Conservation (phyloP, 148 eudicot genomes). For the Chenopodium quinoa region DNA sequence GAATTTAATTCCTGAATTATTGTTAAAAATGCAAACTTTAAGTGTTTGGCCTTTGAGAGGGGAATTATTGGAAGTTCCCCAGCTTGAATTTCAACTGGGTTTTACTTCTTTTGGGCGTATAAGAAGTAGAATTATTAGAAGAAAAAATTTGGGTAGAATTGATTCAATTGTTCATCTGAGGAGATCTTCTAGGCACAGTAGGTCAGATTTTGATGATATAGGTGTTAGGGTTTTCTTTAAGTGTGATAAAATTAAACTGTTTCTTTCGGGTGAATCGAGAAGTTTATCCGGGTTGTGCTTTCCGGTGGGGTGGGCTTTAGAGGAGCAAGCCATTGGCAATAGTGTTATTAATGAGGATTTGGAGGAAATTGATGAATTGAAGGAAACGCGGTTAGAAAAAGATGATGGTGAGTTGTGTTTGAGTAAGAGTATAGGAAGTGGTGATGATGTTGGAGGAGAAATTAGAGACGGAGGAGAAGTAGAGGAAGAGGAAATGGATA, state of each 20-base stretch:
- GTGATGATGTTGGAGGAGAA: slow-evolving; percentile 12
- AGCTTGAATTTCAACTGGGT: slow-evolving; percentile 40
- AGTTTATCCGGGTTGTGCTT: slow-evolving; percentile 25
- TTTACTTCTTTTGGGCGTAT: slow-evolving; percentile 30
- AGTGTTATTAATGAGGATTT: slow-evolving; percentile 33
- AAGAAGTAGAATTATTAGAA: slow-evolving; percentile 28
- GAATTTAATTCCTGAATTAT: neutral
- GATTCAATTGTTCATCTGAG: slow-evolving; percentile 15
- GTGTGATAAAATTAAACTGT: slow-evolving; percentile 14
- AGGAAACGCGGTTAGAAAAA: slow-evolving; percentile 19
- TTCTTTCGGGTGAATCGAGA: slow-evolving; percentile 20
- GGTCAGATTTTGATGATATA: slow-evolving; percentile 24
- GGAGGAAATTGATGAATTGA: slow-evolving; percentile 24
- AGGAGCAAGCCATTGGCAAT: slow-evolving; percentile 39
- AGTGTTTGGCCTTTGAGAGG: slow-evolving; percentile 50
- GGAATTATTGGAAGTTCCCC: slow-evolving; percentile 43
- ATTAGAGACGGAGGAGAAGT: slow-evolving; percentile 6
- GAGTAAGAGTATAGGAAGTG: slow-evolving; percentile 20
- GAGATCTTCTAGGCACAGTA: slow-evolving; percentile 14
- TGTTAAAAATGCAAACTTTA: slow-evolving; percentile 59
- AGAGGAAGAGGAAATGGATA: slow-evolving; percentile 6
- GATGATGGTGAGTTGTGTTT: slow-evolving; percentile 18
- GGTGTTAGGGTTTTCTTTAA: slow-evolving; percentile 30
- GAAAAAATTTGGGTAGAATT: slow-evolving; percentile 32
- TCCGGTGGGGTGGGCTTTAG: slow-evolving; percentile 48